phyloP scores from a whole-genome alignment of 768 basidiomycete species.

The Amanita pseudoporphyria region DNA sequence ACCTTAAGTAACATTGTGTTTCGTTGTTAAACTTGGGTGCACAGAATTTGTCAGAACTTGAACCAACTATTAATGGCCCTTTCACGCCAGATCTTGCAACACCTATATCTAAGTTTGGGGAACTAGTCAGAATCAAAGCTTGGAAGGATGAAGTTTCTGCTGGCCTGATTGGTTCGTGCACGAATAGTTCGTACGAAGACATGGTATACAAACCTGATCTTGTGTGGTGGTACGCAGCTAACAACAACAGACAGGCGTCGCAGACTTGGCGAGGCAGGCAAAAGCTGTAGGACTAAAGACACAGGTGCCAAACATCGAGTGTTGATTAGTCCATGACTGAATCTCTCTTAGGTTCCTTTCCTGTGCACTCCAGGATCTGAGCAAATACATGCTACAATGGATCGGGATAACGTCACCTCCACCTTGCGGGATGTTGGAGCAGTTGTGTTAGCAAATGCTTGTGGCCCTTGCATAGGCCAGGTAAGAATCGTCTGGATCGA shows the following conservation, averaged over 20 bases:
- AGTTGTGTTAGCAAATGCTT: slow-evolving; percentile 92
- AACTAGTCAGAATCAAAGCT: slow-evolving; percentile 71
- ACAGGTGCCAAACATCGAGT: slow-evolving; percentile 34
- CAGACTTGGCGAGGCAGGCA: slow-evolving; percentile 86
- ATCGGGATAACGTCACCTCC: slow-evolving; percentile 82
- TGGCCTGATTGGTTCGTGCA: slow-evolving; percentile 94
- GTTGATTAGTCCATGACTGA: slow-evolving; percentile 6
- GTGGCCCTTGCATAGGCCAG: slow-evolving; percentile 98
- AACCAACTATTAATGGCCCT: slow-evolving; percentile 92
- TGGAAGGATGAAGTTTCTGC: slow-evolving; percentile 95
- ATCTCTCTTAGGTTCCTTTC: slow-evolving; percentile 54
- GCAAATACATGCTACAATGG: slow-evolving; percentile 95
- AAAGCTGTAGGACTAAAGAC: slow-evolving; percentile 71
- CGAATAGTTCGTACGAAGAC: slow-evolving; percentile 96
- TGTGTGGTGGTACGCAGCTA: slow-evolving; percentile 6
- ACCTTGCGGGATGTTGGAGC: slow-evolving; percentile 86
- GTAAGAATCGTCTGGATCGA: slow-evolving; percentile 21
- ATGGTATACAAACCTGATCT: slow-evolving; percentile 42
- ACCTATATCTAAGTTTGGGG: slow-evolving; percentile 81
- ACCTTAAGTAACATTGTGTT: background rate
- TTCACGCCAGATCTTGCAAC: slow-evolving; percentile 97
- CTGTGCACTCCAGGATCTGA: slow-evolving; percentile 89
- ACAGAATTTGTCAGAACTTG: slow-evolving; percentile 80
- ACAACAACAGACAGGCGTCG: slow-evolving; percentile 67
- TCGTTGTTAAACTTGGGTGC: slow-evolving; percentile 5